These are phyloP conservation scores for Pichia phayaonensis DNA, from an alignment of 805 yeast species.

Conservation along the genomic window DNA sequence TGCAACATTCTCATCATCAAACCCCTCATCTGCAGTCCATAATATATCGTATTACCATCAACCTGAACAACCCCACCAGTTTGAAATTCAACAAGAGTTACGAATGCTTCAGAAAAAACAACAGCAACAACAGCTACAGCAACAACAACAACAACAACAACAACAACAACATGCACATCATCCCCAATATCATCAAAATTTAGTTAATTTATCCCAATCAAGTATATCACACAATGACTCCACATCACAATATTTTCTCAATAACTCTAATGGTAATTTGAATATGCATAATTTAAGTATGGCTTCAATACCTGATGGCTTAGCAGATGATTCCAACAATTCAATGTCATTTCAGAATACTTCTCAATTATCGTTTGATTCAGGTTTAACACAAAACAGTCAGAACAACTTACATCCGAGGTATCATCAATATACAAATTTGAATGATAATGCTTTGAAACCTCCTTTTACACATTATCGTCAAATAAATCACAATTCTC, in stretches of 20 bases:
- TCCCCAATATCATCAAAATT: not conserved
- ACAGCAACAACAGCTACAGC: slow-evolving; percentile 14
- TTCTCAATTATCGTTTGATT: not conserved
- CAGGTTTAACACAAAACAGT: not conserved
- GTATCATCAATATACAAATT: not conserved
- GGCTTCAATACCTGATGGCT: not conserved
- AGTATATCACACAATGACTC: not conserved
- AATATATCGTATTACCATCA: not conserved
- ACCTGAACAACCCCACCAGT: slow-evolving; percentile 4
- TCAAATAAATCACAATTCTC: not conserved
- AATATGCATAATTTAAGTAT: not conserved
- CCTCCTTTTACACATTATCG: not conserved
- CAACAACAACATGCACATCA: not conserved
- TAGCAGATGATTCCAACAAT: not conserved
- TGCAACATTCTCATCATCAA: not conserved
- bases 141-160: slow-evolving; percentile 11
- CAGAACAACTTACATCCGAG: not conserved
- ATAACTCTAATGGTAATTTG: not conserved
- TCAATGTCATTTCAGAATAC: not conserved
- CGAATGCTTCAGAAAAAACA: slow-evolving; percentile 16
- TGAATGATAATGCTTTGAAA: not conserved
- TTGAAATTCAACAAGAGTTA: slow-evolving; percentile 9
- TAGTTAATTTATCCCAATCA: not conserved
- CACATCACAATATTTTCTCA: not conserved
- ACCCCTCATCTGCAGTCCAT: not conserved